Evolutionary conservation across 2,329 filamentous ascomycete genomes (phyloP), one percentile per base, ranked within the genome.

Genomic region (Bipolaris cookei): DNA sequence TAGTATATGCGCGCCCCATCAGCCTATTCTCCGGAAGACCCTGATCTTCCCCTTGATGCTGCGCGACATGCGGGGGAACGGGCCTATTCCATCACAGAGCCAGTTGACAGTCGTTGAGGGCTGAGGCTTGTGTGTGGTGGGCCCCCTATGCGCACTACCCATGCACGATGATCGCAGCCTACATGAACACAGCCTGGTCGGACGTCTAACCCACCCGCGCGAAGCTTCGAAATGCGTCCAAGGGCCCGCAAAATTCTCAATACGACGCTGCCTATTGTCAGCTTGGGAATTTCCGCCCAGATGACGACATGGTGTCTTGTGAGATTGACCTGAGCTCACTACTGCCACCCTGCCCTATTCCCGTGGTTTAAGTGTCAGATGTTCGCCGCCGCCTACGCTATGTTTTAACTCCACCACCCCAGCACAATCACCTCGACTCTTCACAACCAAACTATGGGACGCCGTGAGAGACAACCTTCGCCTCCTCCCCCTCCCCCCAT

Each of bases 401-500:
- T 41, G 38, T 35, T 45, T 57, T 18, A 20, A 30, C 32, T 46
- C 34, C 44, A 35, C 43, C 54, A 25, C 35, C 37, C 23, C 30
- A 50, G 16, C 43, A 47, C 49, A 43, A 32, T 3, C 30, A 37
- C 28, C 41, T 32, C 21, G 16, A 42, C 28, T n/a, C 32, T 34
- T 35, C 18, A 51, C 34, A 39, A 20, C 13, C 37, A 30, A 47
- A 64, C 41, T 30, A 68, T 69, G 67, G 65, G 65, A 39, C 57
- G 67, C 52, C 67, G 59, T 56, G 63, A 68, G 18, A 58, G 61
- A 54, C 45, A 39, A 41, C 51, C 58, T 13, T 65, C 59, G 4
- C 67, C 62, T 34, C 65, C 65, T 14, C 62, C 63, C 2, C 59
- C 62, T 1, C 66, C 65, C 16, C 63, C 63, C 2, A 61, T 63